These are phyloP conservation scores for Trametes sp. DNA, from an alignment of 1,284 basidiomycete species.

Conservation along the genomic window DNA sequence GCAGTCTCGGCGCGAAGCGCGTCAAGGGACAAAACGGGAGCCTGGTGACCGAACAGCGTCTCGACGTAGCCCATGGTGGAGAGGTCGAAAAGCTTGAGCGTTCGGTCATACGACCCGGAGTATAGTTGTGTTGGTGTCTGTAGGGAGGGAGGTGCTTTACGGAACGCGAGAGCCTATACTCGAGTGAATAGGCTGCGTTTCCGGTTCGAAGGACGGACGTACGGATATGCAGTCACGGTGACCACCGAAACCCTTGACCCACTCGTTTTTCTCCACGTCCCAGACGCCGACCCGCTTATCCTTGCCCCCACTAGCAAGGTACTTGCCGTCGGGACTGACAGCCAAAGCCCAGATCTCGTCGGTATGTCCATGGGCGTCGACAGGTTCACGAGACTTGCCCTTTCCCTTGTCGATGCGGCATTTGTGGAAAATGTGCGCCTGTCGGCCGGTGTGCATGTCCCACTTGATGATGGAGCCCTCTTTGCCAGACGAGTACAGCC, in stretches of 20 bases:
- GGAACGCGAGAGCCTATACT: constrained; percentile 76
- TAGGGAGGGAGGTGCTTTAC: constrained; percentile 70
- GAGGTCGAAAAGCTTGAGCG: constrained; percentile 91
- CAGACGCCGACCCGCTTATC: constrained; percentile 87
- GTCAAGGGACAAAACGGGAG: constrained; percentile 82
- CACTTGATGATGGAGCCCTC: constrained; percentile 87
- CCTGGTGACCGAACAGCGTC: constrained; percentile 98
- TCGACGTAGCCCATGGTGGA: constrained; percentile 91
- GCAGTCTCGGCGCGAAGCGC: constrained; percentile 86
- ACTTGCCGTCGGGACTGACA: constrained; percentile 85
- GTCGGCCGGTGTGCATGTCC: constrained; percentile 71
- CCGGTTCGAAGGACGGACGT: constrained; percentile 41
- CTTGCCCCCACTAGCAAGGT: constrained; percentile 87
- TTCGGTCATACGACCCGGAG: constrained; percentile 90
- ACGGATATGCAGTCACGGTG: constrained; percentile 91
- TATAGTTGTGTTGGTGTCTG: constrained; percentile 69
- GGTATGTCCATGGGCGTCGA: constrained; percentile 75
- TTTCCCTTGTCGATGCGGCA: constrained; percentile 56
- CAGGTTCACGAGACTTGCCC: constrained; percentile 66
- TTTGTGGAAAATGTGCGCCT: constrained; percentile 67
- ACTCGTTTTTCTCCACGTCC: constrained; percentile 77
- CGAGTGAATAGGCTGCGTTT: constrained; percentile 13
- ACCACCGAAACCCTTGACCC: constrained; percentile 82
- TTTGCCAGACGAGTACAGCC: constrained; percentile 86
- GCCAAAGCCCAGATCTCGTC: constrained; percentile 88